These are phyloP conservation scores for Coniochaeta sp. DNA, from an alignment of 2,329 filamentous ascomycete genomes.

Conservation along the genomic window DNA sequence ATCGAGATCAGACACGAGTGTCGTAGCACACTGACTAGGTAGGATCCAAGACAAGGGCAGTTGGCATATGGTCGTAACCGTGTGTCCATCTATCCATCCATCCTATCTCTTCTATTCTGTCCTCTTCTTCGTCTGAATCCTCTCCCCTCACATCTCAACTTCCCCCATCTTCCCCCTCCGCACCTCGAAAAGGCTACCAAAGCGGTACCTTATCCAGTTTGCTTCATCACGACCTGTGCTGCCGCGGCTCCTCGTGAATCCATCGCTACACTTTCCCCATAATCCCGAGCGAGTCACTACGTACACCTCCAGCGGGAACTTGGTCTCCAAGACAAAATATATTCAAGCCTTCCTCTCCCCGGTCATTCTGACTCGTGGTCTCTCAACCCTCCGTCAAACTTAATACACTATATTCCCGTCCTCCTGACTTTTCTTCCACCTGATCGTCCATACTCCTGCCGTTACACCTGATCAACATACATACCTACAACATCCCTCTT, in stretches of 20 bases:
- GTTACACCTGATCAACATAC: not conserved
- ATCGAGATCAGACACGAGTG: not conserved
- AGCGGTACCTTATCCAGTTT: not conserved
- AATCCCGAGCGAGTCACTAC: slow-evolving; percentile 3
- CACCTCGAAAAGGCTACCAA: not conserved
- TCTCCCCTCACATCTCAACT: not conserved
- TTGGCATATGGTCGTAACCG: not conserved
- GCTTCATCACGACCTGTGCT: not conserved
- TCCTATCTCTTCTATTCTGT: not conserved
- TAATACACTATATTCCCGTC: not conserved
- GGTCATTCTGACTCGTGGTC: not conserved
- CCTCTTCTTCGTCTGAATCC: not conserved
- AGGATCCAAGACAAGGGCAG: not conserved
- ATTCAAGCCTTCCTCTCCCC: not conserved
- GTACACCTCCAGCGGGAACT: not conserved
- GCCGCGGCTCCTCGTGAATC: not conserved
- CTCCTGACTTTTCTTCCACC: slow-evolving; percentile 1
- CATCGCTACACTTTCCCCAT: slow-evolving; percentile 1
- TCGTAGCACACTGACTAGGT: not conserved
- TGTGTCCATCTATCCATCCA: not conserved
- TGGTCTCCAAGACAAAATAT: not conserved
- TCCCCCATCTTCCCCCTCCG: not conserved
- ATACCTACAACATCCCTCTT: too few relatives aligned
- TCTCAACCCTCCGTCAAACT: not conserved
- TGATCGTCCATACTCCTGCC: too few relatives aligned